Evolutionary conservation across 2,329 filamentous ascomycete species (phyloP).

Genomic region (Fusarium sp.): DNA sequence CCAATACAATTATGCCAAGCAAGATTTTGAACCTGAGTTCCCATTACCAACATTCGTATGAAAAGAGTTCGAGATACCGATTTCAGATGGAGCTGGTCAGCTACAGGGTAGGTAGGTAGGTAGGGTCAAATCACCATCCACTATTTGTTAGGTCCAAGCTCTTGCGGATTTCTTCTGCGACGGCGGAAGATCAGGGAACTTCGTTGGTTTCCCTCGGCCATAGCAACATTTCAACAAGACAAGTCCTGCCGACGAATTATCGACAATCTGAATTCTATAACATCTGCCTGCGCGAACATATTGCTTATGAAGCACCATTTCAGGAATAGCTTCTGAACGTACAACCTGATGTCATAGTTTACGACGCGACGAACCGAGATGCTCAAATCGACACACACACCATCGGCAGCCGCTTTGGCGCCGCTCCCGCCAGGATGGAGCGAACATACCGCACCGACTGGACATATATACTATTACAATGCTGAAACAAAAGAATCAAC

Average conservation of each 20-base stretch:
- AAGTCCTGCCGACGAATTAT: background rate
- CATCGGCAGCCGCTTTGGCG: constrained; percentile 58
- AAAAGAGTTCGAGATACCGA: background rate
- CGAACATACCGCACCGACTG: constrained; percentile 89
- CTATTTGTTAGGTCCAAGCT: constrained; percentile 24
- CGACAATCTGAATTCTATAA: background rate
- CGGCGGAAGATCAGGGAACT: background rate
- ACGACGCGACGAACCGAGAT: constrained; percentile 52
- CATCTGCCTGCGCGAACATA: background rate
- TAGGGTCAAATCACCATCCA: background rate
- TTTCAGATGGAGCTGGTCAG: background rate
- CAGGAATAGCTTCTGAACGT: too few relatives aligned
- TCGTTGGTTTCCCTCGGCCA: background rate
- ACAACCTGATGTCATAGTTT: constrained; percentile 23
- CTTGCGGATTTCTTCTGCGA: constrained; percentile 5
- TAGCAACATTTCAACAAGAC: background rate
- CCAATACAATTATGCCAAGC: background rate
- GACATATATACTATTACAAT: constrained; percentile 91
- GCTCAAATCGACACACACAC: constrained; percentile 81
- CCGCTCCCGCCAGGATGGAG: constrained; percentile 85
- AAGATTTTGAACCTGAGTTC: background rate
- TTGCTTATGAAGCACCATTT: background rate
- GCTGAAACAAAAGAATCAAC: constrained; percentile 84
- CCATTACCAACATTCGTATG: background rate
- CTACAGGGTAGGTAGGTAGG: constrained; percentile 20